Evolutionary conservation across 2,329 filamentous ascomycete species (phyloP), one percentile per base, ranked within the genome.

Genomic region (Trichophaea hybrida): DNA sequence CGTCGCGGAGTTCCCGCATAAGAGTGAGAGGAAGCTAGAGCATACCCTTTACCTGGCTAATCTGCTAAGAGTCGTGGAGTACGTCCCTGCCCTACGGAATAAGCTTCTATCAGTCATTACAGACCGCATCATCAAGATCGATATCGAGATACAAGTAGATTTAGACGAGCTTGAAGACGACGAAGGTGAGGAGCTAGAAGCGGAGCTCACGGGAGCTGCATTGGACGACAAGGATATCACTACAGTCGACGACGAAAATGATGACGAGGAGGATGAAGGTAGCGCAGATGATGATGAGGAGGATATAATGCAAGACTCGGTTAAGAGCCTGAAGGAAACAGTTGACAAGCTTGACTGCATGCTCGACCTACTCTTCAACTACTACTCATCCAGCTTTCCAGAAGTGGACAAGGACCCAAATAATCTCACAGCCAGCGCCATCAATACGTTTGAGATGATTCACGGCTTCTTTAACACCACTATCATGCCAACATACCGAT

Each of bases 61-160:
- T 70, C 75, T 97, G 7, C 75, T 97, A 32, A 80, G 78, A 60
- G 75, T 97, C 37, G 83, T 85, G 57, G 78, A 82, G 53, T 95
- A 95, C 69, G 81, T 85, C 1, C 84, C 88, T 0, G 83, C 86
- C 61, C 74, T 96, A 38, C 84, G 84, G 62, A 81, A 85, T 6
- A 86, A 94, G 62, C 82, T 97, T 31, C 78, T 95, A 64, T 83
- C 88, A 59, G 75, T 94, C 10, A 85, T 97, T 52, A 85, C 89
- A 46, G 86, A 91, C 67, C 84, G 87, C 63, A 78, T 97, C 6
- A 88, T 97, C 69, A 93, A 93, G 73, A 87, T 97, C 60, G 93
- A 98, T 70, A 88, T 94, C 1, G 87, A 96, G 70, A 93, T 97
- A 72, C 91, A 96, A 72, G 80, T 90, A 54, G 90, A 97, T 69